Conservation (phyloP, 495 filamentous ascomycete species). For the Rostrohypoxylon terebratum region DNA sequence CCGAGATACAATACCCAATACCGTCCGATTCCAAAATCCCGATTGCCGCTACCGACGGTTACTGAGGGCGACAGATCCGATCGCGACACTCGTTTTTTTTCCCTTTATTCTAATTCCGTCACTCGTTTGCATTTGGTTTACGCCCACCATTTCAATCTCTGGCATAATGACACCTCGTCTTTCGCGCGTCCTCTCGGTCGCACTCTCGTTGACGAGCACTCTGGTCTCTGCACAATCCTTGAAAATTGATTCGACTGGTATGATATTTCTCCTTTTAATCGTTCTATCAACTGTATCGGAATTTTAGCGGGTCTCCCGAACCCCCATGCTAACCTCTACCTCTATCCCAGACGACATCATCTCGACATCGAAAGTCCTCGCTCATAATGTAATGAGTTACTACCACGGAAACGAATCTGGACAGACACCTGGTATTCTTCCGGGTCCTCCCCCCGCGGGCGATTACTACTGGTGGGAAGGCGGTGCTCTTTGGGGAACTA, state of each 20-base stretch:
- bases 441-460: conserved; percentile 63
- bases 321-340: conserved; percentile 26
- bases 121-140: conserved; percentile 32
- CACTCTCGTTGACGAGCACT: conserved; percentile 28
- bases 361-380: conserved; percentile 64
- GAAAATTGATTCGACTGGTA: conserved; percentile 46
- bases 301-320: neutral
- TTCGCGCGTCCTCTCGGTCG: conserved; percentile 28
- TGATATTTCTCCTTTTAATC: conserved; percentile 1
- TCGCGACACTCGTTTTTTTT: conserved; percentile 20
- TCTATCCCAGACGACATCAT: conserved; percentile 62
- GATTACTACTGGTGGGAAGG: conserved; percentile 70
- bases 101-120: conserved; percentile 28
- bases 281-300: neutral
- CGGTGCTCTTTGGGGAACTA: conserved; percentile 63
- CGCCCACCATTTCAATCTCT: conserved; percentile 10
- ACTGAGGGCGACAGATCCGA: conserved; percentile 2
- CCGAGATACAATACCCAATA: neutral
- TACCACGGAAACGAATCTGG: conserved; percentile 69
- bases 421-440: conserved; percentile 73
- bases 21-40: neutral
- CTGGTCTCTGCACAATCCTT: conserved; percentile 40
- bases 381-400: conserved; percentile 68
- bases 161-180: conserved; percentile 35
- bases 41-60: conserved; percentile 8